Evolutionary conservation across 1,284 basidiomycete genomes (phyloP), one percentile per base, ranked within the genome.

Genomic region (Bondarzewia mesenterica): DNA sequence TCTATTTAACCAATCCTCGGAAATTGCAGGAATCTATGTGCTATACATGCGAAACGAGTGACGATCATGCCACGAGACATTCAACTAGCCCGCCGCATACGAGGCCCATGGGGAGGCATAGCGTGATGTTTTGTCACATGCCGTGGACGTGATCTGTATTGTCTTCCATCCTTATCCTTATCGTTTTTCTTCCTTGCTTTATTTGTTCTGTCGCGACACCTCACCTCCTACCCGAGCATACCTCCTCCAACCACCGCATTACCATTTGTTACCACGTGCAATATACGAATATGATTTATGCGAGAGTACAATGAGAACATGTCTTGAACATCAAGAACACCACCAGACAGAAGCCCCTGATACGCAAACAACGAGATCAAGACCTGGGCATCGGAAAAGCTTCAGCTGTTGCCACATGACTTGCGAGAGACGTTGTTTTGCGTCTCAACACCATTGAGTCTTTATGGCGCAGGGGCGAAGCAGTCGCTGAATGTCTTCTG

Each of bases 21-120:
- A 32, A 14, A 8, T 38, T 37, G 15, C 57, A 92, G 88, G 42
- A 97, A 97, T 66, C 70, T 97, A 41, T 96, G 93, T 62, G 94
- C 96, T 4, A 90, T 99, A 54, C 96, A 99, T 64, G 95, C 96
- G 23, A 97, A 96, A 69, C 87, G 95, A 60, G 96, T 99, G 12
- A 99, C 96, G 6, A 88, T 99, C 60, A 97, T 97, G 94, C 90
- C 93, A 54, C 80, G 89, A 56, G 96, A 99, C 63, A 95, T 99
- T 55, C 93, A 96, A 57, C 84, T 99, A 40, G 95, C 95, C 22
- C 78, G 95, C 49, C 81, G 95, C 56, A 91, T 99, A 72, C 82
- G 95, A 50, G 95, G 95, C 2, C 79, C 80, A 40, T 89, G 85
- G 83, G 80, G 78, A 47, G 71, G 59, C 45, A 39, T 44, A 4